Evolutionary conservation across 1,284 basidiomycete genomes (phyloP).

Genomic region (Mycosarcoma maydis): DNA sequence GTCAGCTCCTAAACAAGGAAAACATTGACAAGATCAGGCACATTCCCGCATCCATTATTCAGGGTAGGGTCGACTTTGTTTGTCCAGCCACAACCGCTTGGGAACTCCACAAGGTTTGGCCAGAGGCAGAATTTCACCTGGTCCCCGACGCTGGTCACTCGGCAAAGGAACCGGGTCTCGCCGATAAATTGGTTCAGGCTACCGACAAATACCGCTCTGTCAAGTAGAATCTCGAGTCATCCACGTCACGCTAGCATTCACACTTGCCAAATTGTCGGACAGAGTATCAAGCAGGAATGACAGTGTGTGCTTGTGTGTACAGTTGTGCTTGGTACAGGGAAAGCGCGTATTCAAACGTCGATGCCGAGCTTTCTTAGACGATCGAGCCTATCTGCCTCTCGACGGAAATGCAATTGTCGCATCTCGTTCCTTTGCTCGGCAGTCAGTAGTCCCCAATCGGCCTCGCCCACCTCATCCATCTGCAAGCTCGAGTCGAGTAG

Average conservation of each 20-base stretch:
- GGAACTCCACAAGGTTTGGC: slow-evolving; percentile 60
- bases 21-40: slow-evolving; percentile 83
- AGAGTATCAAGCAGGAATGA: no score
- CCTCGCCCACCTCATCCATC: slow-evolving; percentile 43
- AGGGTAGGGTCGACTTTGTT: slow-evolving; percentile 73
- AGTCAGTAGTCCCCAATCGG: slow-evolving; percentile 25
- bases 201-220: slow-evolving; percentile 60
- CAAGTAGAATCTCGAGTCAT: no score
- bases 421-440: slow-evolving; percentile 38
- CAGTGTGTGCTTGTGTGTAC: no score
- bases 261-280: no score
- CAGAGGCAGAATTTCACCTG: slow-evolving; percentile 67
- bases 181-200: slow-evolving; percentile 78
- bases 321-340: background rate
- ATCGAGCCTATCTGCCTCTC: slow-evolving; percentile 48
- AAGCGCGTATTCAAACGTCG: slow-evolving; percentile 19
- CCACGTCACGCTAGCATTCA: no score
- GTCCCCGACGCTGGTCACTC: slow-evolving; percentile 93
- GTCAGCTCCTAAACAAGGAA: slow-evolving; percentile 83
- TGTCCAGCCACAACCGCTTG: slow-evolving; percentile 69
- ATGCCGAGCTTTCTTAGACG: slow-evolving; percentile 50
- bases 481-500: slow-evolving; percentile 37
- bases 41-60: slow-evolving; percentile 79
- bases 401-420: slow-evolving; percentile 33
- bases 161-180: slow-evolving; percentile 79